Conservation (phyloP, 805 yeast species). For the Saccharomycopsis sp. region DNA sequence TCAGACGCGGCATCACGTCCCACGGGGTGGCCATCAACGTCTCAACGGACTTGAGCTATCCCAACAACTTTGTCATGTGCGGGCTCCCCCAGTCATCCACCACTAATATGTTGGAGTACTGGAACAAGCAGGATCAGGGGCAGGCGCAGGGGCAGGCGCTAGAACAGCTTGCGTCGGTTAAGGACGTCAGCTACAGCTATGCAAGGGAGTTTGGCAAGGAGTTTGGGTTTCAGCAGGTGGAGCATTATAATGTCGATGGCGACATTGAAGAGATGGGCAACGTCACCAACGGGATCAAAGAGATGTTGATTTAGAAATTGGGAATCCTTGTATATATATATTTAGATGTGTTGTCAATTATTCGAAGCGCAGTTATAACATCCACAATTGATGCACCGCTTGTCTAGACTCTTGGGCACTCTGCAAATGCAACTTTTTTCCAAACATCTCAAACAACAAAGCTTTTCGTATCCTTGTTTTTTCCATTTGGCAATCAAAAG, state of each 20-base stretch:
- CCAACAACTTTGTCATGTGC: conserved; percentile 74
- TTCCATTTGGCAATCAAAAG: conserved; percentile 77
- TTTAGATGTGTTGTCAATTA: neutral
- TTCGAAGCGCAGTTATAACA: conserved; percentile 19
- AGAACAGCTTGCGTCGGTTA: conserved; percentile 24
- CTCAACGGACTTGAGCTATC: conserved; percentile 57
- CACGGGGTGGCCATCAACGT: conserved; percentile 87
- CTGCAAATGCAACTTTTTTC: conserved; percentile 75
- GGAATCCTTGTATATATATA: neutral
- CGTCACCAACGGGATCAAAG: conserved; percentile 1
- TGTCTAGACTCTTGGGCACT: conserved; percentile 45
- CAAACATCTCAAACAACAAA: conserved; percentile 79
- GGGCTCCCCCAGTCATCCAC: conserved; percentile 63
- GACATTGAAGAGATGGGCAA: too few relatives aligned
- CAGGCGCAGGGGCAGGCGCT: conserved; percentile 20
- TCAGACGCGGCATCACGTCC: conserved; percentile 73
- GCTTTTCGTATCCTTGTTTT: conserved; percentile 74
- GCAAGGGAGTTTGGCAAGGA: conserved; percentile 35
- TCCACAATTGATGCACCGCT: conserved; percentile 19
- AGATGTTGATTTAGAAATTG: neutral
- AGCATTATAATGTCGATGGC: conserved; percentile 26
- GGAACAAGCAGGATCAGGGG: conserved; percentile 19
- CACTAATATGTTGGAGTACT: conserved; percentile 37
- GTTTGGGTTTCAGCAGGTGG: conserved; percentile 32
- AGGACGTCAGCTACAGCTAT: conserved; percentile 36